These are phyloP conservation scores for Teratosphaeria viscida DNA, from an alignment of 2,329 filamentous ascomycete genomes.

Conservation along the genomic window DNA sequence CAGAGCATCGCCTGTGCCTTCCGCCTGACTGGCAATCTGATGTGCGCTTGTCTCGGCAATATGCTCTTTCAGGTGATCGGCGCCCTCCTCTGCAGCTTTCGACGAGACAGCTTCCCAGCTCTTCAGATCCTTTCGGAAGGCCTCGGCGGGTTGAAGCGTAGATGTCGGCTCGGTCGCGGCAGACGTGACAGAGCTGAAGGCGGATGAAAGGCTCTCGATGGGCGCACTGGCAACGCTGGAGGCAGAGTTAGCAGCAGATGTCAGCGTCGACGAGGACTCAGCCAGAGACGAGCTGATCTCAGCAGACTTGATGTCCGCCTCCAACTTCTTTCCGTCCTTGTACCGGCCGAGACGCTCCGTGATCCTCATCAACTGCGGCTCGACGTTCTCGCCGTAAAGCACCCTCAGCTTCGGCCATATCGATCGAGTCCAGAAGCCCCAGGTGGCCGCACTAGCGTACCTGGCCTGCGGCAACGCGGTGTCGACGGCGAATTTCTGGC, in stretches of 20 bases:
- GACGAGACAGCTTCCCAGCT: constrained; percentile 85
- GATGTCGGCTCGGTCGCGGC: constrained; percentile 32
- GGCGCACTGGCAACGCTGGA: constrained; percentile 19
- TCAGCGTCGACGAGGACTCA: constrained; percentile 15
- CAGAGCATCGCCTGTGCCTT: constrained; percentile 54
- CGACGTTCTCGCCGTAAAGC: constrained; percentile 82
- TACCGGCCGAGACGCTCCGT: constrained; percentile 77
- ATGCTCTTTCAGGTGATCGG: constrained; percentile 54
- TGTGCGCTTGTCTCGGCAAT: constrained; percentile 62
- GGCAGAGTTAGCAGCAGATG: constrained; percentile 17
- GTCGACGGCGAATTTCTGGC: constrained; percentile 55
- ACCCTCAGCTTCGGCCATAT: constrained; percentile 73
- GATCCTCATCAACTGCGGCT: constrained; percentile 88
- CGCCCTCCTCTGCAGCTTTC: constrained; percentile 72
- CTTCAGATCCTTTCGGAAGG: constrained; percentile 66
- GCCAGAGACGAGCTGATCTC: constrained; percentile 29
- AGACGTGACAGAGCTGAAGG: constrained; percentile 10
- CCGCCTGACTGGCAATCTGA: constrained; percentile 56
- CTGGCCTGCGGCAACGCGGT: constrained; percentile 63
- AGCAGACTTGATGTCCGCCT: constrained; percentile 47
- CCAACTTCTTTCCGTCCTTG: constrained; percentile 52
- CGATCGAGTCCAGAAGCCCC: constrained; percentile 61
- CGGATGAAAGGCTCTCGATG: constrained; percentile 16
- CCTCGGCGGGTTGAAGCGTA: constrained; percentile 38
- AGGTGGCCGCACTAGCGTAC: constrained; percentile 59